Conservation (phyloP, 2,329 filamentous ascomycete species). For the Ophiognomonia clavigignenti-juglandacearum region DNA sequence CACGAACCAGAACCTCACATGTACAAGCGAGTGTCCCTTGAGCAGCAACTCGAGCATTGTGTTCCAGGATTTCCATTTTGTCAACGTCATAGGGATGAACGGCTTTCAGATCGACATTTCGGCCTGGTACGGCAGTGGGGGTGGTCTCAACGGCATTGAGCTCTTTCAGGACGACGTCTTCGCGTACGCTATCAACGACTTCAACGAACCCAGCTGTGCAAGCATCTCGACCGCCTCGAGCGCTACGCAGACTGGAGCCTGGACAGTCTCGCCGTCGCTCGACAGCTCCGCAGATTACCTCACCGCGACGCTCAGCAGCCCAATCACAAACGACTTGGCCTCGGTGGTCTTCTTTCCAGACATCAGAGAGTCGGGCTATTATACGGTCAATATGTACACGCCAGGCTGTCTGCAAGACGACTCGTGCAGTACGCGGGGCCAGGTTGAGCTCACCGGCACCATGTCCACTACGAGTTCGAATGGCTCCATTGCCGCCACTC, state of each 20-base stretch:
- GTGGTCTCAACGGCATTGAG: constrained; percentile 79
- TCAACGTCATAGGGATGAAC: constrained; percentile 84
- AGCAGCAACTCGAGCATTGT: constrained; percentile 59
- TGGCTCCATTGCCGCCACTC: constrained; percentile 45
- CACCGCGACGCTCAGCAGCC: constrained; percentile 55
- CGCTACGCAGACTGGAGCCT: constrained; percentile 68
- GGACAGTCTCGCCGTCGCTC: constrained; percentile 63
- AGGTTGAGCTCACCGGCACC: constrained; percentile 73
- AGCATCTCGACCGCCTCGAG: constrained; percentile 59
- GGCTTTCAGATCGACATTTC: constrained; percentile 80
- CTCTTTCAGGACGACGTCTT: constrained; percentile 82
- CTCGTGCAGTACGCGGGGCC: constrained; percentile 70
- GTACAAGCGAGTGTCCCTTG: constrained; percentile 81
- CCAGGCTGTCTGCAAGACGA: constrained; percentile 81
- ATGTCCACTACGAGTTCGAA: constrained; percentile 44
- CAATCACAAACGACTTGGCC: constrained; percentile 53
- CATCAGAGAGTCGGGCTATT: constrained; percentile 84
- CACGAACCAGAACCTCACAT: constrained; percentile 63
- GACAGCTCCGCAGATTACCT: constrained; percentile 74
- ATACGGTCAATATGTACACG: constrained; percentile 86
- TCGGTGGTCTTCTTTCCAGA: constrained; percentile 78
- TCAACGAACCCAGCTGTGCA: constrained; percentile 83
- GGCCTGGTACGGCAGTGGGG: constrained; percentile 81
- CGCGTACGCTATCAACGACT: constrained; percentile 76
- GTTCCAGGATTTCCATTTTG: constrained; percentile 89